phyloP scores from a whole-genome alignment of 371 early-diverging fungal species.

The Circinella minor region DNA sequence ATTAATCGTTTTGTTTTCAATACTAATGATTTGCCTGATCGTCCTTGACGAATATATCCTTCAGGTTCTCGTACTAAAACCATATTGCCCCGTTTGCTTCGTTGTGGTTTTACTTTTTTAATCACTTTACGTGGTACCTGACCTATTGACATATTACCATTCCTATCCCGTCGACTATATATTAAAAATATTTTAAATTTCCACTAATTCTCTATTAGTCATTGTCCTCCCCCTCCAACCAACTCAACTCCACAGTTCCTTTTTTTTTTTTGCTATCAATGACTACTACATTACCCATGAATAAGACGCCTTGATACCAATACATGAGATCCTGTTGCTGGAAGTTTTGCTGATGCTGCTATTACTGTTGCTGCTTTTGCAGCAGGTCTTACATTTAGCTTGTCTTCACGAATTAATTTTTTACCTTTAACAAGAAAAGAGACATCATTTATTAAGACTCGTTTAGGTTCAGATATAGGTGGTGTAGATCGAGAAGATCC shows the following conservation, averaged over 20 bases:
- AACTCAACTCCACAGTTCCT: not conserved
- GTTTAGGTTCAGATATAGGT: slow-evolving; percentile 28
- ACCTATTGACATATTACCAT: slow-evolving; percentile 30
- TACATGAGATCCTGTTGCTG: slow-evolving; percentile 23
- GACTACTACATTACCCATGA: slow-evolving; percentile 1
- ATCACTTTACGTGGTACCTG: slow-evolving; percentile 10
- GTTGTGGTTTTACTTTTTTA: slow-evolving; percentile 18
- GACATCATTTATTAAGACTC: slow-evolving; percentile 48
- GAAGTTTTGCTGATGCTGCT: not conserved
- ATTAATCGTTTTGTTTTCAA: slow-evolving; percentile 22
- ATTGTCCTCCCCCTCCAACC: not conserved
- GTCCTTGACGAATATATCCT: slow-evolving; percentile 47
- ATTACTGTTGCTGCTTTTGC: no score
- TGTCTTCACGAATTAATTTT: slow-evolving; percentile 43
- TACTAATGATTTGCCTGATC: slow-evolving; percentile 36
- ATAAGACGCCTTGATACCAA: slow-evolving; percentile 9
- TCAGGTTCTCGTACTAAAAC: slow-evolving; percentile 40
- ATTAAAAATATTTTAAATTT: not conserved
- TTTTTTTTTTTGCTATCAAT: not conserved
- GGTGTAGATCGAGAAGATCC: not conserved
- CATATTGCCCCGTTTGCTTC: slow-evolving; percentile 49
- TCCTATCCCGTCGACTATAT: slow-evolving; percentile 17
- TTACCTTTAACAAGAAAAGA: slow-evolving; percentile 50
- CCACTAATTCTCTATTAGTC: not conserved
- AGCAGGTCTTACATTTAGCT: slow-evolving; percentile 16